Evolutionary conservation across 768 basidiomycete species (phyloP).

Genomic region (Tricholoma matsutake): DNA sequence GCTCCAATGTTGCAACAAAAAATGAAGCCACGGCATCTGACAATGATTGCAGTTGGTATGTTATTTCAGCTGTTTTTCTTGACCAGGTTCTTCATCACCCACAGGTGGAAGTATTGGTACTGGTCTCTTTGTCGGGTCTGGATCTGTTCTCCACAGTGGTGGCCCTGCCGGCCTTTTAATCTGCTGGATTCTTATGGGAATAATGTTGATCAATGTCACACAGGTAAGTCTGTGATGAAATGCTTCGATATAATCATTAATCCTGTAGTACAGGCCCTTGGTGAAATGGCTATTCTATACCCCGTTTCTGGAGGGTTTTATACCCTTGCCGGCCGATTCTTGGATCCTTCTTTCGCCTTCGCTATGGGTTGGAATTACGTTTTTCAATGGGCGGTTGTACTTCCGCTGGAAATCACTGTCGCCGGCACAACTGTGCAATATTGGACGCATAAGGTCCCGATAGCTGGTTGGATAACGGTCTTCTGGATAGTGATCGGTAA

Average conservation of each 20-base stretch:
- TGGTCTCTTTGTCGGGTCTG: constrained; percentile 47
- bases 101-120: constrained; percentile 48
- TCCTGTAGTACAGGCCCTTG: constrained; percentile 34
- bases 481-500: constrained; percentile 41
- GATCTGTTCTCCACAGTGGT: constrained; percentile 35
- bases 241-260: not conserved
- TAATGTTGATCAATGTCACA: constrained; percentile 48
- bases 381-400: constrained; percentile 43
- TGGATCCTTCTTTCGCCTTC: constrained; percentile 46
- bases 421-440: constrained; percentile 43
- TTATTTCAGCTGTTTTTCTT: not conserved
- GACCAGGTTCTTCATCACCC: not conserved
- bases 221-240: constrained; percentile 25
- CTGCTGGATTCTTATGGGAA: constrained; percentile 42
- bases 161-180: constrained; percentile 44
- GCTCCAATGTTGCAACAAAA: constrained; percentile 46
- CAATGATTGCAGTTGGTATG: constrained; percentile 49
- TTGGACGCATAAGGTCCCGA: constrained; percentile 37
- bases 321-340: constrained; percentile 42
- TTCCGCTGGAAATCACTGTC: constrained; percentile 45
- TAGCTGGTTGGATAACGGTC: constrained; percentile 45
- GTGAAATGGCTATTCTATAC: constrained; percentile 48
- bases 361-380: constrained; percentile 52
- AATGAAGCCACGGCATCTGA: constrained; percentile 45
- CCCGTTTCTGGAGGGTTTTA: constrained; percentile 50